Base-by-base conservation (phyloP, 2,329 filamentous ascomycete genomes). In the Cercospora janseana region DNA sequence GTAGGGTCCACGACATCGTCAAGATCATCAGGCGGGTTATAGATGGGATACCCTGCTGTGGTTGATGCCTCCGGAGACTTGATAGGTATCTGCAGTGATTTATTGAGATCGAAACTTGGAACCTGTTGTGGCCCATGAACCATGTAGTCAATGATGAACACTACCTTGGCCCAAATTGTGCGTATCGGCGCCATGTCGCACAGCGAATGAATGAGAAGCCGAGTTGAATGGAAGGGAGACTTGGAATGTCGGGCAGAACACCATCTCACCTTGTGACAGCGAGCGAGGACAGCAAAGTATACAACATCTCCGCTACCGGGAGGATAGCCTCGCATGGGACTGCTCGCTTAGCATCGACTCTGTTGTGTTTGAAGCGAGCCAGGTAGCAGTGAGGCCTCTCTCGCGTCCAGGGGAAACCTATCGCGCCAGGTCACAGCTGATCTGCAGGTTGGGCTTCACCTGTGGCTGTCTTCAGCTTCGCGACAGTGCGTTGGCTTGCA, bases 381-480 rank as follows among this genome's bases (percentile, higher is more conserved):
- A n/a, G n/a, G n/a, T n/a, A n/a, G n/a, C n/a, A n/a, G n/a, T n/a
- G n/a, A n/a, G n/a, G n/a, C n/a, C n/a, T n/a, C n/a, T n/a, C n/a
- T n/a, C n/a, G n/a, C n/a, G n/a, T n/a, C n/a, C n/a, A n/a, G n/a
- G n/a, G n/a, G n/a, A n/a, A n/a, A n/a, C n/a, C n/a, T n/a, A n/a
- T n/a, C n/a, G n/a, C n/a, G n/a, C n/a, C n/a, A n/a, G n/a, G n/a
- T n/a, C n/a, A n/a, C n/a, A n/a, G n/a, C n/a, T n/a, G n/a, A n/a
- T n/a, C n/a, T n/a, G n/a, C n/a, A n/a, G n/a, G n/a, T n/a, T n/a
- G n/a, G n/a, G n/a, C n/a, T n/a, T n/a, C n/a, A n/a, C n/a, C n/a
- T 38, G 34, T 38, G 34, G 34, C 34, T 38, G 34, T n/a, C 34
- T 38, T 23, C 34, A n/a, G 34, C 34, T 38, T 21, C 13, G 18